A percentile compares a stretch with the other conserved stretches of the same genome.
Conservation (phyloP, 176 grass and related monocot genomes). For the Alopecurus myosuroides region DNA sequence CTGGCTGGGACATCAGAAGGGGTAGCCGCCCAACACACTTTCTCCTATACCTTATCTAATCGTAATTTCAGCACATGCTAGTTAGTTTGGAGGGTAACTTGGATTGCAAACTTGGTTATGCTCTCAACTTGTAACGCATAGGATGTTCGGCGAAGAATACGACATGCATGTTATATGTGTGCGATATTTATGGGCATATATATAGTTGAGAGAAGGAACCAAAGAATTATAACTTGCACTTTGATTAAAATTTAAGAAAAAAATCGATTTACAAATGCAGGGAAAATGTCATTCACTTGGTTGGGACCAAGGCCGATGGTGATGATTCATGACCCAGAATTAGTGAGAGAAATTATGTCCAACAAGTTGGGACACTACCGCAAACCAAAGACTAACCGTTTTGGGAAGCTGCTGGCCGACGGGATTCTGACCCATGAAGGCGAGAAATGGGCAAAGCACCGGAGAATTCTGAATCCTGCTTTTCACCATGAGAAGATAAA, state of each 20-base stretch:
- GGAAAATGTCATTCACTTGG: slow-evolving; percentile 59
- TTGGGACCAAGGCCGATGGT: slow-evolving; percentile 53
- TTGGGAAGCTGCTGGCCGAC: not conserved
- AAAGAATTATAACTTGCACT: not conserved
- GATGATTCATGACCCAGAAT: slow-evolving; percentile 39
- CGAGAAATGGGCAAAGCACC: not conserved
- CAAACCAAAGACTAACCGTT: not conserved
- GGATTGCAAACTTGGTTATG: not conserved
- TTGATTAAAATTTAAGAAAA: not conserved
- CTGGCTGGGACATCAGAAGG: not conserved
- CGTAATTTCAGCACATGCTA: not conserved
- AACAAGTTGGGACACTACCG: slow-evolving; percentile 57
- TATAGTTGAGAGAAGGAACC: not conserved
- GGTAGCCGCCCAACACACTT: not conserved
- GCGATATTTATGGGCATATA: not conserved
- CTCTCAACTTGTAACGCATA: not conserved
- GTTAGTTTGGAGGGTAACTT: slow-evolving; percentile 1
- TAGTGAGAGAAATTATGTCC: slow-evolving; percentile 46
- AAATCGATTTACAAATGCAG: slow-evolving; percentile 25
- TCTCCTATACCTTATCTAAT: not conserved
- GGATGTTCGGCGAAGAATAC: not conserved
- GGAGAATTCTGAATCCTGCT: slow-evolving; percentile 41
- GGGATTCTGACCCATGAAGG: not conserved
- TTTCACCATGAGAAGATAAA: slow-evolving; percentile 80
- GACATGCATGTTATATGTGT: too few species aligned